These are phyloP conservation scores for Fusarium lateritium DNA, from an alignment of 2,329 filamentous ascomycete genomes.

Conservation along the genomic window DNA sequence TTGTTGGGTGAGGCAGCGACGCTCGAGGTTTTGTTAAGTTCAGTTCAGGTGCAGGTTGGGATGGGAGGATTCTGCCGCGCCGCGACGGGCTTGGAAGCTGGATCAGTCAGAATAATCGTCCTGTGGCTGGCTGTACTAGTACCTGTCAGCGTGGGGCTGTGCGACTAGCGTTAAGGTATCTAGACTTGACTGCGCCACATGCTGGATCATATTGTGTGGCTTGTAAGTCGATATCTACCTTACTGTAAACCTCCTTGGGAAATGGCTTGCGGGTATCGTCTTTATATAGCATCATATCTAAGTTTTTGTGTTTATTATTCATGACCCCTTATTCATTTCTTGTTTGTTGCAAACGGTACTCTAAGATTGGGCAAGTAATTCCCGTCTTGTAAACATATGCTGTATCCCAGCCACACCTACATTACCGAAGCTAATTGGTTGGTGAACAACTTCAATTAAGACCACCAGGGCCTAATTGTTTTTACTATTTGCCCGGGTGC, in stretches of 20 bases:
- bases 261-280: too few species aligned
- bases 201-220: constrained; percentile 5
- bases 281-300: too few species aligned
- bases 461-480: too few species aligned
- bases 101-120: constrained; percentile 30
- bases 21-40: constrained; percentile 38
- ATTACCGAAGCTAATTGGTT: too few species aligned
- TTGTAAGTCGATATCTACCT: background rate
- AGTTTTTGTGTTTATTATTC: too few species aligned
- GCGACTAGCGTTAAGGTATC: background rate
- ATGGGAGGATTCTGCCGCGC: constrained; percentile 48
- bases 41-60: constrained; percentile 22
- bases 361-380: too few species aligned
- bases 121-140: constrained; percentile 15
- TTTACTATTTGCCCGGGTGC: too few species aligned
- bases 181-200: constrained; percentile 21
- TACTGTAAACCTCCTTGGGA: background rate
- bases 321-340: too few species aligned
- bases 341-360: too few species aligned
- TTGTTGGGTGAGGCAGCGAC: constrained; percentile 34
- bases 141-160: background rate
- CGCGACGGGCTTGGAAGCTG: constrained; percentile 33
- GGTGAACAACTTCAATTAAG: too few species aligned
- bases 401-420: too few species aligned
- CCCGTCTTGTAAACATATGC: too few species aligned